Evolutionary conservation across 1,139 yeast genomes (phyloP).

Genomic region (Taphrina betulina): DNA sequence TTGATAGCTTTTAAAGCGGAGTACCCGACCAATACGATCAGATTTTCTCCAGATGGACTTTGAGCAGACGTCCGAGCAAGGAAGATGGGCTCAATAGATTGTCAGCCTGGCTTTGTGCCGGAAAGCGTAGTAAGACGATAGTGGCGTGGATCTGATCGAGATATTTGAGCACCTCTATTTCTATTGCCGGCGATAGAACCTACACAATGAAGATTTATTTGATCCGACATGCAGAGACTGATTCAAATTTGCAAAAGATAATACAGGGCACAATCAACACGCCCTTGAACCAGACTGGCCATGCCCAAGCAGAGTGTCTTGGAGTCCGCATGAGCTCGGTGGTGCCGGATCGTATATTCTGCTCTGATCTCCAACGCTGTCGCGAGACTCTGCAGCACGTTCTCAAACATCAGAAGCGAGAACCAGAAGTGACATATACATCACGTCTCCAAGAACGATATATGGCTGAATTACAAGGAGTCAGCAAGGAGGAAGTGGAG

Average conservation of each 20-base stretch:
- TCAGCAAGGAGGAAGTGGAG: constrained; percentile 21
- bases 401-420: background rate
- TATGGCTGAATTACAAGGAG: constrained; percentile 32
- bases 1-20: too few relatives aligned
- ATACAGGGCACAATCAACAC: constrained; percentile 30
- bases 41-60: too few relatives aligned
- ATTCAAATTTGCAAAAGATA: constrained; percentile 17
- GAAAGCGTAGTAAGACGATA: too few relatives aligned
- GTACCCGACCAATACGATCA: too few relatives aligned
- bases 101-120: too few relatives aligned
- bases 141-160: too few relatives aligned
- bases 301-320: constrained; percentile 15
- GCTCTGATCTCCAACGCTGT: constrained; percentile 22
- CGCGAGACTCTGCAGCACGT: constrained; percentile 26
- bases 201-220: constrained; percentile 19
- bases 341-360: constrained; percentile 3
- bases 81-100: too few relatives aligned
- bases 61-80: too few relatives aligned
- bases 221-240: constrained; percentile 27
- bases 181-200: too few relatives aligned
- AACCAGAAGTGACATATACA: constrained; percentile 8
- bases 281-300: constrained; percentile 18
- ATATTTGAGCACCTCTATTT: too few relatives aligned
- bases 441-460: constrained; percentile 15
- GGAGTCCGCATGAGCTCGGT: constrained; percentile 8